A percentile compares a stretch with the other conserved stretches of the same genome.
Conservation (phyloP, 805 yeast genomes). For the Wickerhamia fluorescens region DNA sequence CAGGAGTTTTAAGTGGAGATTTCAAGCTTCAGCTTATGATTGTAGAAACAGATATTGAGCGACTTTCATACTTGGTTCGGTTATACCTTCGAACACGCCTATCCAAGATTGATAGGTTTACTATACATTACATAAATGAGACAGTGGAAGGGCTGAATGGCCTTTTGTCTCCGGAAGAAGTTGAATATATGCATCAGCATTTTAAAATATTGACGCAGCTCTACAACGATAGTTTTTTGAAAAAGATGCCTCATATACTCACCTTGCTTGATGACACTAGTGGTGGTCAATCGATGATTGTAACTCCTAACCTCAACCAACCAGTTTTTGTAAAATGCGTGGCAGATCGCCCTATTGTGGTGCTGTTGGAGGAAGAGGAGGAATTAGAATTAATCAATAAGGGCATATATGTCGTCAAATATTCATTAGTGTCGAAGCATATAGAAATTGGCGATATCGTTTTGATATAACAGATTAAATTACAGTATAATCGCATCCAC, state of each 20-base stretch:
- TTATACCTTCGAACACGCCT: conserved; percentile 75
- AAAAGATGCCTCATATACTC: conserved; percentile 57
- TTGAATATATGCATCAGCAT: conserved; percentile 60
- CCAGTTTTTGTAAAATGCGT: conserved; percentile 62
- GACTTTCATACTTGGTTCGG: conserved; percentile 76
- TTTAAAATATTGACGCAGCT: conserved; percentile 55
- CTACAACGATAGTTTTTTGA: conserved; percentile 61
- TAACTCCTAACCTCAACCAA: conserved; percentile 63
- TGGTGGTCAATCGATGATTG: conserved; percentile 61
- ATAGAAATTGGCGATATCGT: conserved; percentile 31
- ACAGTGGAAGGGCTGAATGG: conserved; percentile 6
- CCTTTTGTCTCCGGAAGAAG: conserved; percentile 39
- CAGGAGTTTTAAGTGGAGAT: conserved; percentile 20
- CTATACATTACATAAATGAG: conserved; percentile 49
- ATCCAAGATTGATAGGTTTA: conserved; percentile 63
- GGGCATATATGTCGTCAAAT: conserved; percentile 73
- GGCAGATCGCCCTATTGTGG: conserved; percentile 15
- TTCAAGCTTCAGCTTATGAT: conserved; percentile 69
- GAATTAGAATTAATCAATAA: conserved; percentile 40
- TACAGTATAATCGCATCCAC: conserved; percentile 47
- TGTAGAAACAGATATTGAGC: conserved; percentile 85
- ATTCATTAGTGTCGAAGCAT: conserved; percentile 33
- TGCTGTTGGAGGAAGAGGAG: conserved; percentile 22
- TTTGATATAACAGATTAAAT: conserved; percentile 18
- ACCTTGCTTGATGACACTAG: conserved; percentile 72